Conservation (phyloP, 2,329 filamentous ascomycete species). For the Chaetomium globosum region DNA sequence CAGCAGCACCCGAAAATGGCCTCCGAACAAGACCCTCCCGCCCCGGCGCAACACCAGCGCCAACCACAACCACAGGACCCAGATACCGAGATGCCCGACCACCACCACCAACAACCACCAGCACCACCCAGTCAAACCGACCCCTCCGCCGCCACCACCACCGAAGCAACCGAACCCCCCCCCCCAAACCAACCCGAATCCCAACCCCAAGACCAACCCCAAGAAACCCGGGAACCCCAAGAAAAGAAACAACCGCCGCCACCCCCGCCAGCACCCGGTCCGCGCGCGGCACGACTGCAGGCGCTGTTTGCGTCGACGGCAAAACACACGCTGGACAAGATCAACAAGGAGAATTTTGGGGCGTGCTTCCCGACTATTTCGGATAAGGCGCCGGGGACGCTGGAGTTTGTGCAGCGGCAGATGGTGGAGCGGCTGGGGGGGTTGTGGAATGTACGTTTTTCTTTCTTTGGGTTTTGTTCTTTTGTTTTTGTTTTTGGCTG, state of each 20-base stretch:
- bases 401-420: constrained; percentile 59
- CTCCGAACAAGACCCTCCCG: constrained; percentile 13
- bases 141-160: constrained; percentile 1
- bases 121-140: neutral
- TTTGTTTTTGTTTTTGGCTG: constrained; percentile 8
- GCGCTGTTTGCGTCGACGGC: constrained; percentile 58
- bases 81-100: constrained; percentile 26
- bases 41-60: neutral
- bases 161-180: neutral
- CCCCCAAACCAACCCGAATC: constrained; percentile 2
- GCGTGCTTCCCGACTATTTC: constrained; percentile 65
- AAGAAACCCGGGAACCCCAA: constrained; percentile 16
- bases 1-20: constrained; percentile 3
- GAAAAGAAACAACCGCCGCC: constrained; percentile 38
- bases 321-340: constrained; percentile 56
- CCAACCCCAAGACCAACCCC: neutral
- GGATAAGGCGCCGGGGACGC: constrained; percentile 51
- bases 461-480: neutral
- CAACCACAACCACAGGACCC: constrained; percentile 10
- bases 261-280: constrained; percentile 55
- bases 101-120: constrained; percentile 10
- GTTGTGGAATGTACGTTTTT: constrained; percentile 53
- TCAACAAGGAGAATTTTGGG: constrained; percentile 60
- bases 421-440: constrained; percentile 59
- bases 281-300: constrained; percentile 58